Evolutionary conservation across 768 basidiomycete species (phyloP), one percentile per base, ranked within the genome.

Genomic region (Phaeotremella fagi): DNA sequence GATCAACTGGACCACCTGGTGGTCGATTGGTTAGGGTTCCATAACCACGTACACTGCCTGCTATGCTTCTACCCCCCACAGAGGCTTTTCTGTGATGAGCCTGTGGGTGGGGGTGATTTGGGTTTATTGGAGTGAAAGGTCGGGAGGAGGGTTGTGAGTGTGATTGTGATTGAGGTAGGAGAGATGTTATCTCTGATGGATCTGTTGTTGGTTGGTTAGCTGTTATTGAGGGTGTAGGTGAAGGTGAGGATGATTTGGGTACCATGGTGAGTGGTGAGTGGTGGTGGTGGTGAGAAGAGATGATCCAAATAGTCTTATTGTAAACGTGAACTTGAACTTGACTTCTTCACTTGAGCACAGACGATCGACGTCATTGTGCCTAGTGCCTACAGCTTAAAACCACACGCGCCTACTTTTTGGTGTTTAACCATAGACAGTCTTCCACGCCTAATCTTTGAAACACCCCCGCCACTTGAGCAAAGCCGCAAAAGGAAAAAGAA

Each of bases 31-130:
- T 22, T 1, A 55, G 48, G 15, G 65, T 52, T 3, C 65, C 68
- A 56, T 67, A 67, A 16, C 54, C 59, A 27, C 68, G 36, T 25
- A 66, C 51, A 50, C 64, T 65, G 2, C 64, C 64, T 14, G 61
- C 60, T 7, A 69, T 63, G 28, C 58, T 61, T 22, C 62, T 52
- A 7, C 50, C 54, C 23, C 62, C 56, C 2, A 62, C 59, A 0
- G 66, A 64, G 0, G 63, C 49, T 38, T 69, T 69, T 12, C 65
- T 33, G 6, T 45, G 48, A 48, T 61, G 62, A 26, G 38, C 15
- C 5, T 26, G n/a, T 24, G 48, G 46, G 31, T 53, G 54, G 33
- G 24, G 24, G 29, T 24, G 55, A 27, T 12, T 28, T 20, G n/a
- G 57, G 42, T 20, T 33, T 27, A 45, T 27, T 41, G 45, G 56